phyloP scores from a whole-genome alignment of 176 grass and related monocot genomes.

The Avena atlantica region DNA sequence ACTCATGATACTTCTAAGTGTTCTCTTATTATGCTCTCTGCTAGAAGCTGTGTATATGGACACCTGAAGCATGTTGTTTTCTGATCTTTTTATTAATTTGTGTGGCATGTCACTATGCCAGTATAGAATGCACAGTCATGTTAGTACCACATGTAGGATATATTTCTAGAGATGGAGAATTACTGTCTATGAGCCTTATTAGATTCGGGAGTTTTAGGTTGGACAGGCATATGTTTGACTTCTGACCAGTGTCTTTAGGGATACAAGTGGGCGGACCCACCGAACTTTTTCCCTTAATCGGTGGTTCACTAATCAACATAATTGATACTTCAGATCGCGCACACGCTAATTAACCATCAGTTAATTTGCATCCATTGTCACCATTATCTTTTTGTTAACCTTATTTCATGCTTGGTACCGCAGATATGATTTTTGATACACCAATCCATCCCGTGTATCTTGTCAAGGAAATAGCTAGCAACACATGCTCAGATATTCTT shows the following conservation, averaged over 20 bases:
- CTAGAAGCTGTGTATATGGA: slow-evolving; percentile 16
- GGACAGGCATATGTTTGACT: slow-evolving; percentile 19
- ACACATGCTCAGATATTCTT: background rate
- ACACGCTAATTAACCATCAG: too few relatives aligned
- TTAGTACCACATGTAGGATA: slow-evolving; percentile 9
- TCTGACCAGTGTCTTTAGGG: background rate
- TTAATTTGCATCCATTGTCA: background rate
- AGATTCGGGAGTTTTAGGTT: background rate
- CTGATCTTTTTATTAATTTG: background rate
- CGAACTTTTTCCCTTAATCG: background rate
- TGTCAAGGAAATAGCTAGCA: background rate
- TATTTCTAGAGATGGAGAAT: slow-evolving; percentile 25
- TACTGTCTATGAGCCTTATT: slow-evolving; percentile 11
- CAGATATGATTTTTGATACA: slow-evolving; percentile 15
- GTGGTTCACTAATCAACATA: background rate
- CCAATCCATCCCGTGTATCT: background rate
- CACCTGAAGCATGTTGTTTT: slow-evolving; percentile 26
- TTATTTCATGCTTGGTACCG: background rate
- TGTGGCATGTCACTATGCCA: background rate
- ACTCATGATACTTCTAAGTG: background rate
- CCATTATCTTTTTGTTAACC: background rate
- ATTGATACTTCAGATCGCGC: background rate
- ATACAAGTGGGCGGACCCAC: background rate
- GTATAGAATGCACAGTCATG: background rate
- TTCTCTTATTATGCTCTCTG: background rate